phyloP scores from a whole-genome alignment of 306 rosid genomes.

The Arachis hypogaea region DNA sequence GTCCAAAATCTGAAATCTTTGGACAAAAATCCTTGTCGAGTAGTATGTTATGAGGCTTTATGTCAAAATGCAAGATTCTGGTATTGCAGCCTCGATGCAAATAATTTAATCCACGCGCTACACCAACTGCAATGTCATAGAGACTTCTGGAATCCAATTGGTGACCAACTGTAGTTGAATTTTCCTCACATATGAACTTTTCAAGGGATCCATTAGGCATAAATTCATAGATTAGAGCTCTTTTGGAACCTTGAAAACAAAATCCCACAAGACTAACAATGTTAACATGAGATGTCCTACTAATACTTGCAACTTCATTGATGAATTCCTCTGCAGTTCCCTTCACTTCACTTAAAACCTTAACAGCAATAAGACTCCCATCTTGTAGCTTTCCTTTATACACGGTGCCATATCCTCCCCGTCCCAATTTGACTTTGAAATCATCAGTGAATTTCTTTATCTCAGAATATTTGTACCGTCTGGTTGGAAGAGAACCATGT shows the following conservation, averaged over 20 bases:
- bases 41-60: constrained; percentile 26
- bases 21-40: too few species aligned
- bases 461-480: constrained; percentile 39
- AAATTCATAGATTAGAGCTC: constrained; percentile 44
- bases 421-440: constrained; percentile 45
- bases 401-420: constrained; percentile 42
- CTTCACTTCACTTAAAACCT: constrained; percentile 35
- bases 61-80: constrained; percentile 43
- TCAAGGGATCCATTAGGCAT: constrained; percentile 51
- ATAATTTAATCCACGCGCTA: constrained; percentile 45
- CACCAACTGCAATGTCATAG: constrained; percentile 34
- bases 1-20: too few species aligned
- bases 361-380: constrained; percentile 42
- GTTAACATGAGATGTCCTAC: constrained; percentile 45
- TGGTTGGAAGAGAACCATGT: constrained; percentile 17
- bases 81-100: constrained; percentile 46
- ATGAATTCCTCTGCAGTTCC: constrained; percentile 46
- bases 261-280: neutral
- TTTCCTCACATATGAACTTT: constrained; percentile 36
- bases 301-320: constrained; percentile 36
- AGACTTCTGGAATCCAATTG: constrained; percentile 32
- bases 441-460: constrained; percentile 44
- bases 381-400: constrained; percentile 42
- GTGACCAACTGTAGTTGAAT: too few species aligned
- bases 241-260: constrained; percentile 31